Conservation (phyloP, 768 basidiomycete species). For the Mycena rebaudengoi region DNA sequence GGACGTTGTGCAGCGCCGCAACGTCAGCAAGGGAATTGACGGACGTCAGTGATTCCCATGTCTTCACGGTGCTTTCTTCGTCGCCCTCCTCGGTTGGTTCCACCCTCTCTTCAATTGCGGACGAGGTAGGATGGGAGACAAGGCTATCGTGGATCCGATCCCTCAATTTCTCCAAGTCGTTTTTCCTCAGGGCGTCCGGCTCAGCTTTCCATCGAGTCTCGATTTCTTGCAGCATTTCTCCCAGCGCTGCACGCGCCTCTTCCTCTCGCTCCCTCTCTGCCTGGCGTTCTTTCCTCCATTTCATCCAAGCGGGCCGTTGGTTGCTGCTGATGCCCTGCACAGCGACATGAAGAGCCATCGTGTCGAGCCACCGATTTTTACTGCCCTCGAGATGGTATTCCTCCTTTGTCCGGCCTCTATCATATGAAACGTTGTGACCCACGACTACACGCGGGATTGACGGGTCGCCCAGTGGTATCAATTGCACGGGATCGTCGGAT, state of each 20-base stretch:
- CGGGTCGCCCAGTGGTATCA: slow-evolving; percentile 77
- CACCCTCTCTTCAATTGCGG: neutral
- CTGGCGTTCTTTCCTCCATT: slow-evolving; percentile 78
- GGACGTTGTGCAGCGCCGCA: slow-evolving; percentile 72
- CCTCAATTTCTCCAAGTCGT: slow-evolving; percentile 52
- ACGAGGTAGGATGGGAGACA: slow-evolving; percentile 7
- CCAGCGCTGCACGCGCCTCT: slow-evolving; percentile 71
- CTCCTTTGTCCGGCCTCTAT: slow-evolving; percentile 81
- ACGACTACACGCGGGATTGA: slow-evolving; percentile 70
- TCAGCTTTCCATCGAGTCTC: slow-evolving; percentile 60
- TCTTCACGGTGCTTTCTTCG: slow-evolving; percentile 46
- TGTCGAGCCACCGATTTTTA: slow-evolving; percentile 87
- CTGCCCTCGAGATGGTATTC: slow-evolving; percentile 81
- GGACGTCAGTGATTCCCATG: slow-evolving; percentile 95
- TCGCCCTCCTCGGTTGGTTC: slow-evolving; percentile 48
- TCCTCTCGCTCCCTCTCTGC: slow-evolving; percentile 60
- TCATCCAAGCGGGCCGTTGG: slow-evolving; percentile 93
- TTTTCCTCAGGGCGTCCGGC: slow-evolving; percentile 52
- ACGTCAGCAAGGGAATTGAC: slow-evolving; percentile 94
- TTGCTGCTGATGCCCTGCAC: slow-evolving; percentile 94
- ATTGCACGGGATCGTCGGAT: slow-evolving; percentile 62
- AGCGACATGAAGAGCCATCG: slow-evolving; percentile 94
- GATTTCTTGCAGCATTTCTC: slow-evolving; percentile 48
- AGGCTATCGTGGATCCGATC: slow-evolving; percentile 42
- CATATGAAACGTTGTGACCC: slow-evolving; percentile 96